Evolutionary conservation across 2,329 filamentous ascomycete species (phyloP).

Genomic region (Claviceps quebecensis): DNA sequence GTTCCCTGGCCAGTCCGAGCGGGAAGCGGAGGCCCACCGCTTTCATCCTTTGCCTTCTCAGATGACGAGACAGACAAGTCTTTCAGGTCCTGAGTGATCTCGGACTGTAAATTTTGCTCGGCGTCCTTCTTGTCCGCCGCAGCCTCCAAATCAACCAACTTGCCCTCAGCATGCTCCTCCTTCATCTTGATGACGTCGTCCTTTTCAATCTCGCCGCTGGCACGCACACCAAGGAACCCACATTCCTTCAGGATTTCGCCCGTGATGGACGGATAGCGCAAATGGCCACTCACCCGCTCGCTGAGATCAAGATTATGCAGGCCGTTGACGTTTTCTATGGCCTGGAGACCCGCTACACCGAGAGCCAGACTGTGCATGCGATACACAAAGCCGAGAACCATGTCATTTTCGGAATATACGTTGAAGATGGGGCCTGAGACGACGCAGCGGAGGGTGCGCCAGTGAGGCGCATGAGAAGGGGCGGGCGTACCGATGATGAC

Average conservation of each 20-base stretch:
- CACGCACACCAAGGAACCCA: slow-evolving; percentile 33
- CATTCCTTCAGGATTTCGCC: slow-evolving; percentile 38
- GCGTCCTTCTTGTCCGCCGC: background rate
- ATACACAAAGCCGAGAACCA: slow-evolving; percentile 77
- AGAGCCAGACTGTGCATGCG: slow-evolving; percentile 69
- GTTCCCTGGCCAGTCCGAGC: background rate
- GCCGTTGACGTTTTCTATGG: slow-evolving; percentile 51
- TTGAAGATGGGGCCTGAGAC: slow-evolving; percentile 77
- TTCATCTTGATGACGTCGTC: slow-evolving; percentile 36
- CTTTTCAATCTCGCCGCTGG: slow-evolving; percentile 33
- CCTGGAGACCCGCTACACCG: slow-evolving; percentile 72
- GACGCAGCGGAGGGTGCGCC: slow-evolving; percentile 63
- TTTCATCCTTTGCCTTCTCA: slow-evolving; percentile 6
- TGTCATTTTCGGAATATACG: slow-evolving; percentile 77
- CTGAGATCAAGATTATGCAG: slow-evolving; percentile 44
- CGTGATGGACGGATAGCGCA: slow-evolving; percentile 36
- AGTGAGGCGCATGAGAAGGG: slow-evolving; percentile 56
- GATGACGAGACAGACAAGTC: slow-evolving; percentile 17
- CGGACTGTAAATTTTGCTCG: background rate
- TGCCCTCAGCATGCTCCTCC: slow-evolving; percentile 19
- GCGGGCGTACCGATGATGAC: slow-evolving; percentile 72
- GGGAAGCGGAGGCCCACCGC: background rate
- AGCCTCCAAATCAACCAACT: slow-evolving; percentile 18
- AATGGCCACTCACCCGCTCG: slow-evolving; percentile 36
- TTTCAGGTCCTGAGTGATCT: slow-evolving; percentile 13